Conservation (phyloP, 257 asterid genomes). For the Solanum clarkiae region DNA sequence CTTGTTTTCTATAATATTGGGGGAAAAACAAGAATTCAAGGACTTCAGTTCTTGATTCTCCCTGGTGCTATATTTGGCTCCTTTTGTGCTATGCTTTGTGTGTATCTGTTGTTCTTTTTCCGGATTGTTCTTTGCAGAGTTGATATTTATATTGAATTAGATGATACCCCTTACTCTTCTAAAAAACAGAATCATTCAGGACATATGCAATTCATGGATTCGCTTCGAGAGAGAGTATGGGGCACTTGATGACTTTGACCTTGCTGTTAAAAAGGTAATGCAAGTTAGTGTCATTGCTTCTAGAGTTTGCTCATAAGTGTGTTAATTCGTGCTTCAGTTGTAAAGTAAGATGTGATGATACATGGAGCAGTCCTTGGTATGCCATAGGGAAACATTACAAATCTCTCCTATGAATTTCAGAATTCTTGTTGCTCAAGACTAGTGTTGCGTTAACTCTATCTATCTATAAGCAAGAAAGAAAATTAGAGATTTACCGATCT, state of each 20-base stretch:
- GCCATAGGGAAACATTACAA: not conserved
- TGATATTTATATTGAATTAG: conserved; percentile 37
- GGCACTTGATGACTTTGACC: conserved; percentile 68
- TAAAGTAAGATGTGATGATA: not conserved
- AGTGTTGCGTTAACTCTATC: not conserved
- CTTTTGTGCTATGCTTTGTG: not conserved
- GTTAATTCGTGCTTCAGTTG: not conserved
- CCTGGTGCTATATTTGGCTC: not conserved
- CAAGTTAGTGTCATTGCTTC: not conserved
- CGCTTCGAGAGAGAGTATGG: conserved; percentile 94
- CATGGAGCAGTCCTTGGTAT: not conserved
- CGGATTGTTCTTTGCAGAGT: not conserved
- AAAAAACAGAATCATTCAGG: conserved; percentile 90
- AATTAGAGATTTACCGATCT: not conserved
- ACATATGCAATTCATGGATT: conserved; percentile 83
- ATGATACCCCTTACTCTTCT: conserved; percentile 50
- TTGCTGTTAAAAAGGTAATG: conserved; percentile 76
- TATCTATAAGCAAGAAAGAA: not conserved
- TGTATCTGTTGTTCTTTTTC: not conserved
- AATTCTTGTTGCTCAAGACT: not conserved
- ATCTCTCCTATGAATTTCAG: not conserved
- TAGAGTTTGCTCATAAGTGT: not conserved
- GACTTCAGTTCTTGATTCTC: not conserved
- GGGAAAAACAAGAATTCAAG: not conserved
- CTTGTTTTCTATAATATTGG: not conserved